phyloP scores from a whole-genome alignment of 768 basidiomycete genomes.

The Russula foetens region DNA sequence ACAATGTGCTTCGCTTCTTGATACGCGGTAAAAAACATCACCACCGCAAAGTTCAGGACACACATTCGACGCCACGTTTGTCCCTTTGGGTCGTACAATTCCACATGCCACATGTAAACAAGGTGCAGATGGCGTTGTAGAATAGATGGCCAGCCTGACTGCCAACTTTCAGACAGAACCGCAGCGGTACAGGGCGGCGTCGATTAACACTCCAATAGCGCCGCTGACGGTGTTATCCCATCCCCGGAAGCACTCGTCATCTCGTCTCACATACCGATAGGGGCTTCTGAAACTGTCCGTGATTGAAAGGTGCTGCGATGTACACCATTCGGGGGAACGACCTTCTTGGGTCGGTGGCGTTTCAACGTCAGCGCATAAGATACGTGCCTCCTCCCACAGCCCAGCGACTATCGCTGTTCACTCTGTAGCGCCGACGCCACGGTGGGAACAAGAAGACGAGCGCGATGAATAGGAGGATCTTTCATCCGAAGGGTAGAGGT shows the following conservation, averaged over 20 bases:
- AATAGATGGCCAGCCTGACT: too few species aligned
- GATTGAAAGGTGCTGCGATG: slow-evolving; percentile 23
- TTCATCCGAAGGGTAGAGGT: slow-evolving; percentile 61
- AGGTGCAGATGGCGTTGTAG: too few species aligned
- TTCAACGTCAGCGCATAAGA: slow-evolving; percentile 38
- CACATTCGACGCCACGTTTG: not conserved
- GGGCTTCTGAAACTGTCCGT: slow-evolving; percentile 27
- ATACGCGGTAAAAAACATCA: not conserved
- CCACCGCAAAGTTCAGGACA: not conserved
- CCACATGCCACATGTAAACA: too few species aligned
- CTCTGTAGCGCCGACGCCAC: slow-evolving; percentile 61
- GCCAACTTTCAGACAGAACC: not conserved
- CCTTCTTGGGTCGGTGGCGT: slow-evolving; percentile 25
- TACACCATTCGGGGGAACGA: slow-evolving; percentile 4
- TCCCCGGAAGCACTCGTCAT: slow-evolving; percentile 68
- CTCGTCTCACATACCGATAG: slow-evolving; percentile 50
- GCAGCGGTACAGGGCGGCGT: not conserved
- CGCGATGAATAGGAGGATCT: slow-evolving; percentile 50
- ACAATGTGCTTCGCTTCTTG: not conserved
- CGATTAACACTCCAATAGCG: slow-evolving; percentile 35
- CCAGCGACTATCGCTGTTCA: slow-evolving; percentile 61
- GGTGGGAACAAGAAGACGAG: slow-evolving; percentile 52
- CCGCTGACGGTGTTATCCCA: slow-evolving; percentile 64
- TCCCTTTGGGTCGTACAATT: not conserved
- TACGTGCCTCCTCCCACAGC: slow-evolving; percentile 81